Percentiles rank a stretch among this genome's conserved stretches.
These are phyloP conservation scores for Trypanosoma rangeli DNA, from an alignment of 208 protist species.

Conservation along the genomic window DNA sequence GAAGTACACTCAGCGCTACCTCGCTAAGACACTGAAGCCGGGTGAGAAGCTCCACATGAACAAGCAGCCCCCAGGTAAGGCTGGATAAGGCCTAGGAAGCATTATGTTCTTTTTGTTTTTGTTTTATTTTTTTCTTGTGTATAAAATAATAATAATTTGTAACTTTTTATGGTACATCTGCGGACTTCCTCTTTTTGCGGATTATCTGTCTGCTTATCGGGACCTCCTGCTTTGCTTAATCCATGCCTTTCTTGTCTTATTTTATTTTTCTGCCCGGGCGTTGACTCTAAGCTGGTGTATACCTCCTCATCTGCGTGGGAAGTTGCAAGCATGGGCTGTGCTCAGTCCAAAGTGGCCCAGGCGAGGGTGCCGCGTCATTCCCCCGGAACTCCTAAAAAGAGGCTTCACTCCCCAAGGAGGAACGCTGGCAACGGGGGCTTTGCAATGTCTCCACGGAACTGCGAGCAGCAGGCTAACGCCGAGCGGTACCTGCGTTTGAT, in stretches of 20 bases:
- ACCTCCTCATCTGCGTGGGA: constrained; percentile 12
- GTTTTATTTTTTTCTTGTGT: constrained; percentile 2
- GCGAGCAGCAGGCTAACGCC: constrained; percentile 23
- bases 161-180: not conserved
- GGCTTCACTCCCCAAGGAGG: not conserved
- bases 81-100: constrained; percentile 53
- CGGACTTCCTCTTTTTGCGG: constrained; percentile 2
- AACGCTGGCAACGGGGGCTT: not conserved
- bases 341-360: constrained; percentile 18
- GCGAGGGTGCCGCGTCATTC: not conserved
- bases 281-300: not conserved
- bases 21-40: constrained; percentile 91
- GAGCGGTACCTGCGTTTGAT: constrained; percentile 63
- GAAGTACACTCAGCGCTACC: constrained; percentile 97
- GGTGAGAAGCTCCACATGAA: constrained; percentile 94
- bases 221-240: no score
- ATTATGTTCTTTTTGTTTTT: constrained; percentile 29
- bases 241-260: not conserved
- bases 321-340: constrained; percentile 24
- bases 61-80: constrained; percentile 91
- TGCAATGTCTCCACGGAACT: constrained; percentile 12
- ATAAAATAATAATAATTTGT: not conserved
- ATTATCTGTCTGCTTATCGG: not conserved
- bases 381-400: not conserved
- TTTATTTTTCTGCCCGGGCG: constrained; percentile 10